Evolutionary conservation across 2,329 filamentous ascomycete genomes (phyloP), one percentile per base, ranked within the genome.

Genomic region (Zymoseptoria brevis): DNA sequence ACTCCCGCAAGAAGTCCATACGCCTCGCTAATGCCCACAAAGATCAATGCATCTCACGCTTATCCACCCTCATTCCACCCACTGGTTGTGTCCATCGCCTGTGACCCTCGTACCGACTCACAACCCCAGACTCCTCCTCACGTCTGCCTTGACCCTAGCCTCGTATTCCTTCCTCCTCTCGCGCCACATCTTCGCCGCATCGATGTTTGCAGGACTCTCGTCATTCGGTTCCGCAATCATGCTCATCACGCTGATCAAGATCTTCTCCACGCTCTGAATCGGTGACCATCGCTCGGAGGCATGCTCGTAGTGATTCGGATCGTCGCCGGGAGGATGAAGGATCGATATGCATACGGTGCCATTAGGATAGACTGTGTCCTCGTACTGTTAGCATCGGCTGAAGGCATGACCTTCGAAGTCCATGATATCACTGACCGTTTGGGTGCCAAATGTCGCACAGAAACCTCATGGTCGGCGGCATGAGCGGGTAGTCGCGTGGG

Each of bases 171-270:
- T 71, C 65, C 91, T 83, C 62, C 87, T 81, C 69, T 96, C 92
- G 62, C 93, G 83, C 92, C 93, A 97, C 88, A 96, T 90, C 79
- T 94, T 90, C 60, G 92, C 93, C 0, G 93, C 93, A 77, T 97
- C 93, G 50, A 97, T 89, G 72, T 97, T 97, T 59, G 93, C 93
- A 0, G 93, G 93, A 65, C 88, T 94, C 81, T 97, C 93, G 72
- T 97, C 93, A 75, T 97, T 97, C 61, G 93, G 92, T 77, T 96
- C 92, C 0, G 92, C 92, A 52, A 97, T 83, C 92, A 97, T 97
- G 76, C 90, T 96, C 88, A 97, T 97, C 61, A 97, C 93, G 53
- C 87, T 91, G 59, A 97, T 91, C 67, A 97, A 80, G 67, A 97
- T 97, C 80, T 96, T 97, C 78, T 97, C 94, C 66, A 96, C 93